Evolutionary conservation across 2,329 filamentous ascomycete genomes (phyloP).

Genomic region (Apiospora marii): DNA sequence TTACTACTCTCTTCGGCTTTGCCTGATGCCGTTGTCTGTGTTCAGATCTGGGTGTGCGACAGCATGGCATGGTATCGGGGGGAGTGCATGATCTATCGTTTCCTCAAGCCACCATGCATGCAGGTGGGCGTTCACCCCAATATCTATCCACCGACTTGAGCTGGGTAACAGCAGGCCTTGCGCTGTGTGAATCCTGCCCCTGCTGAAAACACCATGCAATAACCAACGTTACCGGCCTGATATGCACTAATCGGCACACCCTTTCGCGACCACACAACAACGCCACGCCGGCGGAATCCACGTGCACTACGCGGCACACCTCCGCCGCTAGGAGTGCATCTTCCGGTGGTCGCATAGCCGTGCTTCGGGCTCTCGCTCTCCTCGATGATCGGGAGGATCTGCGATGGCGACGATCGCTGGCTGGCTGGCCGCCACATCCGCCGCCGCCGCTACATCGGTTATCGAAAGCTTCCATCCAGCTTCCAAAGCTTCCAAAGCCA

Average conservation of each 20-base stretch:
- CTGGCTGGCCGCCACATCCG: background rate
- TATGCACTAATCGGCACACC: background rate
- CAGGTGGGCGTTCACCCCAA: background rate
- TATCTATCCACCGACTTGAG: background rate
- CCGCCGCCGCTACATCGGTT: background rate
- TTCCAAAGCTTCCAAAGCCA: background rate
- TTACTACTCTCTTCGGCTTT: background rate
- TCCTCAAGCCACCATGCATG: background rate
- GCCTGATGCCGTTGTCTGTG: background rate
- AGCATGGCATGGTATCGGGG: background rate
- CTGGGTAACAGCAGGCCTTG: background rate
- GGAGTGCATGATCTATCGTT: background rate
- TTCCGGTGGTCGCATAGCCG: background rate
- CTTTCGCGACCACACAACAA: background rate
- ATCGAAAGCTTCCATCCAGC: background rate
- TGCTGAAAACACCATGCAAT: background rate
- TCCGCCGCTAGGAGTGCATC: background rate
- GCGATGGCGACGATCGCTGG: background rate
- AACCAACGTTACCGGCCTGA: background rate
- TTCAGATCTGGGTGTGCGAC: background rate
- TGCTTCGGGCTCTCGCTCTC: background rate
- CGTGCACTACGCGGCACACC: background rate
- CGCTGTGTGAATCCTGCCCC: background rate
- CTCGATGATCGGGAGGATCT: background rate
- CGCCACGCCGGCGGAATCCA: background rate